A percentile compares a stretch with the other conserved stretches of the same genome.
These are phyloP conservation scores for Colletotrichum lini DNA, from an alignment of 2,329 filamentous ascomycete species.

Conservation along the genomic window DNA sequence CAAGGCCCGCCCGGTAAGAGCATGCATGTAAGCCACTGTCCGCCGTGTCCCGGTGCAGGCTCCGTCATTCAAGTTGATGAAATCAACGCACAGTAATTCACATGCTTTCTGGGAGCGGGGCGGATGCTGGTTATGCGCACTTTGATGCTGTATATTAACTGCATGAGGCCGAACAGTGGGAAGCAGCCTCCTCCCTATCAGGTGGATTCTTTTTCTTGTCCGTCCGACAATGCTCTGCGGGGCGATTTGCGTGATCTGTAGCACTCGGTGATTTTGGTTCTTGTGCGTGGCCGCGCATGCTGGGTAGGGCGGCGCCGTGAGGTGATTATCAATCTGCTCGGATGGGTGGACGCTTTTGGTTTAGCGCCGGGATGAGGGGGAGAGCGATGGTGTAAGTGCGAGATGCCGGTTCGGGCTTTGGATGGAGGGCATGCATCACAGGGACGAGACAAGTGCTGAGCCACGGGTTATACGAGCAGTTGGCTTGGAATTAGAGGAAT, in stretches of 20 bases:
- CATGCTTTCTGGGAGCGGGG: neutral
- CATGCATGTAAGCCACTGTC: neutral
- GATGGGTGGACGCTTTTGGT: neutral
- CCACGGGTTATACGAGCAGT: neutral
- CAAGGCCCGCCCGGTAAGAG: neutral
- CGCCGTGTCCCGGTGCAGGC: too few species aligned
- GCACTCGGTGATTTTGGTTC: neutral
- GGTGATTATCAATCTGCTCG: neutral
- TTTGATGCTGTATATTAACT: neutral
- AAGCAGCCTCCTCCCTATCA: neutral
- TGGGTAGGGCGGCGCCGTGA: neutral
- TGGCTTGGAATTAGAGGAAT: neutral
- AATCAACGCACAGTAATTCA: neutral
- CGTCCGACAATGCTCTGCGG: neutral
- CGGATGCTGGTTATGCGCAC: neutral
- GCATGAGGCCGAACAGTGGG: neutral
- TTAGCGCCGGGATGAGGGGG: neutral
- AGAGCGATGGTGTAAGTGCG: conserved; percentile 1
- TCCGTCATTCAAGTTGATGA: neutral
- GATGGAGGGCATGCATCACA: neutral
- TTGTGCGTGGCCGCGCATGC: too few species aligned
- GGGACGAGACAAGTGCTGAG: neutral
- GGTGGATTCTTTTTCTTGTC: neutral
- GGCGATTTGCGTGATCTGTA: neutral
- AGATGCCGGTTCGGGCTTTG: neutral